These are phyloP conservation scores for Exophiala sp. DNA, from an alignment of 2,329 filamentous ascomycete species.

Conservation along the genomic window DNA sequence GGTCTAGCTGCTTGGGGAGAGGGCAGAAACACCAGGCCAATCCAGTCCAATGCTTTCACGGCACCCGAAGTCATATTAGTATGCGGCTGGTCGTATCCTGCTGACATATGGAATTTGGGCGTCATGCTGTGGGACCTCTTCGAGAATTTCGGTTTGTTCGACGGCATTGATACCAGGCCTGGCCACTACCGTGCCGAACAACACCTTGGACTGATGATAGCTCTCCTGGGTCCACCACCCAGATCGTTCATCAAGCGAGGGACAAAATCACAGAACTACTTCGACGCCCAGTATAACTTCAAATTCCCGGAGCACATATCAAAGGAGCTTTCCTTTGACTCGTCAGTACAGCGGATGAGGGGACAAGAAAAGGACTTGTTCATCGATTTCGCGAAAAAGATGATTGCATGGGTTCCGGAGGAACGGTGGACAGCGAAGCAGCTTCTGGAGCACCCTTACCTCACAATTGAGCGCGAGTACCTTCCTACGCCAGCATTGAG, in stretches of 20 bases:
- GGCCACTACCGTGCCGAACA: slow-evolving; percentile 37
- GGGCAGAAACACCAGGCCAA: slow-evolving; percentile 43
- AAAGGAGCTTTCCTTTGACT: slow-evolving; percentile 21
- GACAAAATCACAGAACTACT: slow-evolving; percentile 32
- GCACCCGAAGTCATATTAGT: slow-evolving; percentile 42
- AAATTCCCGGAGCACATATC: slow-evolving; percentile 22
- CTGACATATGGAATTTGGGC: slow-evolving; percentile 43
- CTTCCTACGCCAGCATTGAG: slow-evolving; percentile 15
- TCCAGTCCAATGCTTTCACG: slow-evolving; percentile 45
- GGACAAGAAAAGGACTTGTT: slow-evolving; percentile 34
- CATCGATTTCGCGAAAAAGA: slow-evolving; percentile 33
- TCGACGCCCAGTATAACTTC: slow-evolving; percentile 24
- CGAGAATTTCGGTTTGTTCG: slow-evolving; percentile 38
- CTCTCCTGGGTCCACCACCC: slow-evolving; percentile 40
- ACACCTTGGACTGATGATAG: slow-evolving; percentile 45
- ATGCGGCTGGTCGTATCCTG: slow-evolving; percentile 37
- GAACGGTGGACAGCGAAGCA: slow-evolving; percentile 37
- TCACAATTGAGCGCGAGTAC: slow-evolving; percentile 23
- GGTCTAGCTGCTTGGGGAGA: slow-evolving; percentile 36
- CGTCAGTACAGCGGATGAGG: slow-evolving; percentile 26
- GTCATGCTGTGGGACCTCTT: slow-evolving; percentile 41
- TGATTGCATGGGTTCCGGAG: slow-evolving; percentile 37
- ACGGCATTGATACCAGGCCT: slow-evolving; percentile 34
- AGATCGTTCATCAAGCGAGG: slow-evolving; percentile 35
- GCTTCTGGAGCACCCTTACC: slow-evolving; percentile 38